Evolutionary conservation across 2,329 filamentous ascomycete species (phyloP), one percentile per base, ranked within the genome.

Genomic region (Aspergillus hortae): DNA sequence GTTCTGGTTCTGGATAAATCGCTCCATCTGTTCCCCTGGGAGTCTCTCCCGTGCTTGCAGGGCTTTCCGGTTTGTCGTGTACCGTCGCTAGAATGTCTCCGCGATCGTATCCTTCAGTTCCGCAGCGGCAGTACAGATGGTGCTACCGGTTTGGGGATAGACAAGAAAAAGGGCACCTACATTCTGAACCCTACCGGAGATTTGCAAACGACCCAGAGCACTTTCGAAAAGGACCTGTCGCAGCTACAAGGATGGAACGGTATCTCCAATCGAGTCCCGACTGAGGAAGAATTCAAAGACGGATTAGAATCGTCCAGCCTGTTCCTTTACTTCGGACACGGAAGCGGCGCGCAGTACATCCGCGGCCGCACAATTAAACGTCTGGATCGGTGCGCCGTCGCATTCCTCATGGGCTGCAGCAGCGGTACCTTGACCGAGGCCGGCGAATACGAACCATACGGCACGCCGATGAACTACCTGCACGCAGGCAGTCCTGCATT

Each of bases 281-380:
- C 79, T 0, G 92, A 97, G 67, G 72, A 80, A 2, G 89, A 95
- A 56, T 92, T 97, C 69, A 85, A 86, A 57, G 63, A 73, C 0
- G 82, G 82, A 0, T 80, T 99, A 7, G 75, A 82, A 44, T 71
- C 77, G 0, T 85, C 84, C 15, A 85, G 90, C 52, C 76, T 96
- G 2, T 77, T 96, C 21, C 79, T 99, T 10, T 99, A 99, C 75
- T 97, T 99, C 70, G 94, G 94, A 1, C 94, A 99, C 73, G 94
- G 94, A 54, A 92, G 89, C 59, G 94, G 92, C 19, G 89, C 90
- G 25, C 94, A 99, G 71, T 99, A 96, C 71, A 90, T 99, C 52
- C 87, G 92, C 27, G 86, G 88, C 11, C 85, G 90, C 60, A 89
- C 89, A 1, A 85, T 99, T 59, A 87, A 90, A 49, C 85, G 84